Evolutionary conservation across 202 grass and related monocot species (phyloP).

Genomic region (Alloteropsis angusta): DNA sequence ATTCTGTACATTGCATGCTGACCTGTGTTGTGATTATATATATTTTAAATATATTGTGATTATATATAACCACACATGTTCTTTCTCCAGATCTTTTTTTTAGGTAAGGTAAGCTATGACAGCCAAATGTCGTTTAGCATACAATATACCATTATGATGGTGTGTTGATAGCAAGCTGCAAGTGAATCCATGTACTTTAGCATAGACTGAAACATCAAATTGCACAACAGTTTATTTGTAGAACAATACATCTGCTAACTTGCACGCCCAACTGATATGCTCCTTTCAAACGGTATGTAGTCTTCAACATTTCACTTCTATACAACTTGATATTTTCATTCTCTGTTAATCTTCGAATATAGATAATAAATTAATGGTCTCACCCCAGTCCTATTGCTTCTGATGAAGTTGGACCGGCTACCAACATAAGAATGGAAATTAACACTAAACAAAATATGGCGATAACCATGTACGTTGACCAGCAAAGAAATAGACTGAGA

Average conservation of each 20-base stretch:
- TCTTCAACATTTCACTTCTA: not conserved
- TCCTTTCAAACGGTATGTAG: not conserved
- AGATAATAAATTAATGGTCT: not conserved
- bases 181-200: not conserved
- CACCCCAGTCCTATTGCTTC: not conserved
- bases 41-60: not conserved
- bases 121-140: not conserved
- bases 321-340: not conserved
- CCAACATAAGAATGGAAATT: not conserved
- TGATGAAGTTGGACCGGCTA: not conserved
- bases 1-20: not conserved
- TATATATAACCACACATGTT: not conserved
- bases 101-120: not conserved
- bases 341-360: not conserved
- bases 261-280: too few relatives aligned
- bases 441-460: not conserved
- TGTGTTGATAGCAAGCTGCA: not conserved
- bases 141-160: not conserved
- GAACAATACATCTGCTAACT: not conserved
- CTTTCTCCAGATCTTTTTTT: not conserved
- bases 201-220: not conserved
- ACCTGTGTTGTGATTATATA: not conserved
- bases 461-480: not conserved
- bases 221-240: too few relatives aligned
- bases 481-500: not conserved